Conservation (phyloP, 345 rosid species). For the Noccaea caerulescens region DNA sequence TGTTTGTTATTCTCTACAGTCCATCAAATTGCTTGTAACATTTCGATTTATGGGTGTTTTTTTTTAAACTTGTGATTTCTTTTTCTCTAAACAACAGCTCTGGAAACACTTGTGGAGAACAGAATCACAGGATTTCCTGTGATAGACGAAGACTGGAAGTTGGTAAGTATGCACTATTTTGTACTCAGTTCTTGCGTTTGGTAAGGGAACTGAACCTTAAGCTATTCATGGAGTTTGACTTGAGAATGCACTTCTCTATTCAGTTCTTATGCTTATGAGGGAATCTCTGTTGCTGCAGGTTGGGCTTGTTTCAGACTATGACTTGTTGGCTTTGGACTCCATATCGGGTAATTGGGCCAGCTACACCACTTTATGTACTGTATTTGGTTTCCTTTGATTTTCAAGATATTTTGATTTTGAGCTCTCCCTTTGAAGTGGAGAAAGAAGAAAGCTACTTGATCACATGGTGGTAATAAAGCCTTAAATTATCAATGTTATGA, state of each 20-base stretch:
- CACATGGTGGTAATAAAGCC: constrained; percentile 26
- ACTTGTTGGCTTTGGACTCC: constrained; percentile 90
- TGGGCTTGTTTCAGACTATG: constrained; percentile 97
- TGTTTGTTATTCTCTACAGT: constrained; percentile 8
- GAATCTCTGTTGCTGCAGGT: constrained; percentile 60
- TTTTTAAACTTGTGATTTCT: background rate
- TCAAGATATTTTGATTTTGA: constrained; percentile 3
- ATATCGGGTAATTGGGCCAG: constrained; percentile 66
- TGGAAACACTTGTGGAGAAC: constrained; percentile 71
- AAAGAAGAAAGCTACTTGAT: constrained; percentile 34
- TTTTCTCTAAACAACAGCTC: constrained; percentile 50
- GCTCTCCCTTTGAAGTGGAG: constrained; percentile 13
- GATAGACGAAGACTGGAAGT: constrained; percentile 77
- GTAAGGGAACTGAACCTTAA: background rate
- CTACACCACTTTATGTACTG: constrained; percentile 2
- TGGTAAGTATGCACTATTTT: constrained; percentile 51
- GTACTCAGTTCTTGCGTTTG: constrained; percentile 7
- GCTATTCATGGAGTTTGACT: background rate
- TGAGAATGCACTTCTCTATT: background rate
- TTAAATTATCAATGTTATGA: constrained; percentile 35
- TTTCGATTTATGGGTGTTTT: background rate
- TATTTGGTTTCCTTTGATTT: constrained; percentile 28
- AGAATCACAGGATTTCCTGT: constrained; percentile 94
- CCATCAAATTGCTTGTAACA: constrained; percentile 8
- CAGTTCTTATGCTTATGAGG: constrained; percentile 5